These are phyloP conservation scores for Lotmaria passim DNA, from an alignment of 208 protist genomes.

Conservation along the genomic window DNA sequence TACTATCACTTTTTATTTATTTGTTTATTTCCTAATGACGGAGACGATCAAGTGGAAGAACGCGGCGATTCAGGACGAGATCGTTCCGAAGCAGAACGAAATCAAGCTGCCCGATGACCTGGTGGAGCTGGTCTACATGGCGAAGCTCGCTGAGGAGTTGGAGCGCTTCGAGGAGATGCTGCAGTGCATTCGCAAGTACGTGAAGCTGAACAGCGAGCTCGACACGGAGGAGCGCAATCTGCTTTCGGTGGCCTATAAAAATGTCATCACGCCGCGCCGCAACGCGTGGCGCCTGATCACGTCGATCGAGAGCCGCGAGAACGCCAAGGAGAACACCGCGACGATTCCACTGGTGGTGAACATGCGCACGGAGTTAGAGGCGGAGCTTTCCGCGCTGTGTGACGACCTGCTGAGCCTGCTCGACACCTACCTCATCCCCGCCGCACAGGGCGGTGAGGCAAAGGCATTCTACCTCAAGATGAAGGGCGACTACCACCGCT, in stretches of 20 bases:
- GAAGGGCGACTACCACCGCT: constrained; percentile 97
- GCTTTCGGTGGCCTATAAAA: constrained; percentile 99
- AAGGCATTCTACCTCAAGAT: constrained; percentile 97
- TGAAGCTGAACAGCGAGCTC: constrained; percentile 96
- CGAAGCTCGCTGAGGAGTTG: constrained; percentile 98
- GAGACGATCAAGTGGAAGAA: constrained; percentile 88
- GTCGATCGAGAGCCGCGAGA: constrained; percentile 97
- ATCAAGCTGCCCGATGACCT: constrained; percentile 82
- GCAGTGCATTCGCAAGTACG: constrained; percentile 97
- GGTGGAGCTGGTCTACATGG: constrained; percentile 94
- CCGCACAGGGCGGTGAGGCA: constrained; percentile 85
- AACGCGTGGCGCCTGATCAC: constrained; percentile 99
- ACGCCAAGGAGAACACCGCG: constrained; percentile 84
- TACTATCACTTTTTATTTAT: not conserved
- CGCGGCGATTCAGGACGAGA: constrained; percentile 67
- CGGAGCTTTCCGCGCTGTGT: constrained; percentile 98
- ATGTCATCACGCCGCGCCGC: constrained; percentile 98
- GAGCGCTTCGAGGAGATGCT: constrained; percentile 99
- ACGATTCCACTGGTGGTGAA: constrained; percentile 92
- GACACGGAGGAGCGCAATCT: constrained; percentile 99
- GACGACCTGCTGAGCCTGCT: constrained; percentile 97
- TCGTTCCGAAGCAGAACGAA: constrained; percentile 80
- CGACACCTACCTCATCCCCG: constrained; percentile 97
- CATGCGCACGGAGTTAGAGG: constrained; percentile 97
- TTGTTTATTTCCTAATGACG: constrained; percentile 50